Base-by-base conservation (phyloP, 768 basidiomycete genomes). In the Epithele typhae region DNA sequence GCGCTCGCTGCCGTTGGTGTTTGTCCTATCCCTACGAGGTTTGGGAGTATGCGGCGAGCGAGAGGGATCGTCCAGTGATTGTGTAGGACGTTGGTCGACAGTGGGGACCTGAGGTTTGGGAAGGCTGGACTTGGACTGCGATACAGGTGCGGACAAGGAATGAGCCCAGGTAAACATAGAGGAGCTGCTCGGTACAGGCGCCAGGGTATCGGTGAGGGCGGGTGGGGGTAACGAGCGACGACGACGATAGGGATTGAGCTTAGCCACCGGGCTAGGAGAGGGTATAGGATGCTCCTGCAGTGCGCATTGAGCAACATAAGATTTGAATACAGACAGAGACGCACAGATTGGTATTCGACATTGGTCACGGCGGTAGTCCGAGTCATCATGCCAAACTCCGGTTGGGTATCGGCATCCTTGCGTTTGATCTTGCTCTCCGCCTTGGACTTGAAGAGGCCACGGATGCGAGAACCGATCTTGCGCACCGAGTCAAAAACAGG, bases 201-300 rank as follows among this genome's bases (percentile, higher is more conserved):
- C 27, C 8, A 30, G 27, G 27, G 7, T 30, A 30, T 14, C 8
- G 27, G 27, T 7, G 27, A 30, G 27, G 14, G 27, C 7, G n/a
- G 8, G 27, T 30, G 27, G 8, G 27, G 14, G 27, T 30, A 7
- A 30, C 14, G 27, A 30, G 8, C 8, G 27, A 30, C 27, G 47
- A 11, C 52, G 48, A 19, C 49, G 45, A 25, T 45, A 46, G 4
- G 48, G 53, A 24, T 45, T 34, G 18, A 45, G 34, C 24, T 40
- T 46, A 5, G 45, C 45, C 5, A 41, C 35, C 32, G 51, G 49
- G 27, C 45, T 51, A 14, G 53, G 50, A 0, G 41, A 22, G 4
- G 59, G 52, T 10, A 60, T 63, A 3, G 61, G 59, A 45, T 60
- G 59, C 32, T 60, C 53, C 61, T 63, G 39, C 3, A 18, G 23